Conservation (phyloP, 495 filamentous ascomycete species). For the Aspergillus olivimuriae region DNA sequence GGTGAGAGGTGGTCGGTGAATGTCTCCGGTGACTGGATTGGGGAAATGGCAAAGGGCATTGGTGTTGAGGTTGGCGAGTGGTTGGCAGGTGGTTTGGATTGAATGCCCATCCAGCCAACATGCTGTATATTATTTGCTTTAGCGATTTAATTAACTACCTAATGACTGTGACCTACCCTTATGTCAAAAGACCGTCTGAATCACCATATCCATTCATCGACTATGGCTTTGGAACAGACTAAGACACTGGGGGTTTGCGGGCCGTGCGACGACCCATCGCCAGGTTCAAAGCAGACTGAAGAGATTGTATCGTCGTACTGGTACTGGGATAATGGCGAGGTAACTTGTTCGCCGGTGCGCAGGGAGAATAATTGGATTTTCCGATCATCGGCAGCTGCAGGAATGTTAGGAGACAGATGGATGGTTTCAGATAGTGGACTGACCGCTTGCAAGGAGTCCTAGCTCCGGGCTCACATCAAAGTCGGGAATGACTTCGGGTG, state of each 20-base stretch:
- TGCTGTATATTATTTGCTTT: too few relatives aligned
- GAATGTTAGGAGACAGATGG: not conserved
- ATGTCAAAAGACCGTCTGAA: not conserved
- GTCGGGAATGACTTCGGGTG: constrained; percentile 18
- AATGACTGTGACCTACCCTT: too few relatives aligned
- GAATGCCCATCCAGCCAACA: too few relatives aligned
- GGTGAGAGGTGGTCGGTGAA: constrained; percentile 45
- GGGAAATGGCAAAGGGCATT: constrained; percentile 40
- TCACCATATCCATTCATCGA: constrained; percentile 39
- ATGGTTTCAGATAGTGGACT: too few relatives aligned
- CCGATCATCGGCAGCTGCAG: constrained; percentile 25
- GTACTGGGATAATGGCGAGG: constrained; percentile 24
- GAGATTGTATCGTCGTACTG: constrained; percentile 23
- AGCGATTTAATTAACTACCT: too few relatives aligned
- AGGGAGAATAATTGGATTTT: constrained; percentile 37
- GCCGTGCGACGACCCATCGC: constrained; percentile 17
- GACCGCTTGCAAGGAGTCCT: constrained; percentile 34
- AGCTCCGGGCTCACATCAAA: constrained; percentile 36
- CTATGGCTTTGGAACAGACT: constrained; percentile 23
- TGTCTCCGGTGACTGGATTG: constrained; percentile 43
- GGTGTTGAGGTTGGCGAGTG: constrained; percentile 45
- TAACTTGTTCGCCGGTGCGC: constrained; percentile 27
- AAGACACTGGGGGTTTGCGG: constrained; percentile 33
- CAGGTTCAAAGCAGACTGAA: constrained; percentile 31
- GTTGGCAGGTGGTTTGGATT: constrained; percentile 42